These are phyloP conservation scores for Starmerella geochares DNA, from an alignment of 805 yeast genomes.

Conservation along the genomic window DNA sequence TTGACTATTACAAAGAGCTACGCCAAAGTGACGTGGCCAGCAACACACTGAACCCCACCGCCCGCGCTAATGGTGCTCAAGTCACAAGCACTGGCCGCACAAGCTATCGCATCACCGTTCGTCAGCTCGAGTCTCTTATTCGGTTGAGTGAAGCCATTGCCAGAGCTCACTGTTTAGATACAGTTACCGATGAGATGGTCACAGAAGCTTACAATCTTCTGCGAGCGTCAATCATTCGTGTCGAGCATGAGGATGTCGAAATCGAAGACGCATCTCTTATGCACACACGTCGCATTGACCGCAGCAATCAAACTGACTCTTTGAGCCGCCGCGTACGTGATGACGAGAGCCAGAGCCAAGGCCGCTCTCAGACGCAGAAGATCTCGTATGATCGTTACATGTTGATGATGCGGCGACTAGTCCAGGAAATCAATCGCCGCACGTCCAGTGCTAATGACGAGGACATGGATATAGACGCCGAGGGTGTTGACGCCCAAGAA, in stretches of 20 bases:
- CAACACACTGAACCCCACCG: slow-evolving; percentile 14
- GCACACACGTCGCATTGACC: slow-evolving; percentile 20
- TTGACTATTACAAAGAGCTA: slow-evolving; percentile 70
- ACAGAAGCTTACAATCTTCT: slow-evolving; percentile 86
- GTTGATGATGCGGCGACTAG: slow-evolving; percentile 44
- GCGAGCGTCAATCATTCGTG: slow-evolving; percentile 84
- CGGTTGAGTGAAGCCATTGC: slow-evolving; percentile 94
- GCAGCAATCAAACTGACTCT: slow-evolving; percentile 18
- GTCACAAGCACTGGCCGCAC: slow-evolving; percentile 42
- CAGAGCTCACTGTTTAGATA: slow-evolving; percentile 87
- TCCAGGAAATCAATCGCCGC: slow-evolving; percentile 15
- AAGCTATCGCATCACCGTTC: slow-evolving; percentile 88
- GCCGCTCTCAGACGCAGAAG: slow-evolving; percentile 24
- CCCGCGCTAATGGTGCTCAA: slow-evolving; percentile 11
- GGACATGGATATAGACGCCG: slow-evolving; percentile 40
- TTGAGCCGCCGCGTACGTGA: slow-evolving; percentile 11
- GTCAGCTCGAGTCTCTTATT: slow-evolving; percentile 71
- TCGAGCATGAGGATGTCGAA: slow-evolving; percentile 86
- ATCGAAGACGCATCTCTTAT: slow-evolving; percentile 45
- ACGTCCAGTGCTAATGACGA: slow-evolving; percentile 35
- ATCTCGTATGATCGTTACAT: slow-evolving; percentile 82
- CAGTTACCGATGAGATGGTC: slow-evolving; percentile 71
- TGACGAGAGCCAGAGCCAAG: slow-evolving; percentile 15
- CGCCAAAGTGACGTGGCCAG: slow-evolving; percentile 89
- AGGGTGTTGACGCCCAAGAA: slow-evolving; percentile 57